Evolutionary conservation across 2,329 filamentous ascomycete genomes (phyloP), one percentile per base, ranked within the genome.

Genomic region (Epichloe bromicola): DNA sequence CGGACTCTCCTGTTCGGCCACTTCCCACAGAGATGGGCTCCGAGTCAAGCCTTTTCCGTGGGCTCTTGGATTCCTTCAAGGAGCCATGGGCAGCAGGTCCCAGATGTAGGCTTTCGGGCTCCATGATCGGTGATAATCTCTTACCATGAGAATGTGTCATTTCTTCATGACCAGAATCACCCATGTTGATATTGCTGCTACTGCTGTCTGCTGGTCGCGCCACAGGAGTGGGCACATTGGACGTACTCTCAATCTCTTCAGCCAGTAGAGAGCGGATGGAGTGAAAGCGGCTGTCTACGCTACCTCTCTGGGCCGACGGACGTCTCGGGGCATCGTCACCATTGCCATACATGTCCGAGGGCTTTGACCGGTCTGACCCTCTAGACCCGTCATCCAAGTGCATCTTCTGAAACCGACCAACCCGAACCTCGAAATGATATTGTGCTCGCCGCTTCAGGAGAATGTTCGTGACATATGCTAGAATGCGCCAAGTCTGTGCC

Each of bases 401-500:
- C 17, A 59, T 50, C 46, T 66, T 69, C 38, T 67, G 61, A 36
- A 70, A 65, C 43, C 67, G 64, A 14, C 66, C 65, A 36, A 74
- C 64, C 1, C 79, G 71, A 20, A 63, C 59, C 48, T 80, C 70
- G 0, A 78, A 67, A 57, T 84, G 80, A 53, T 78, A 79, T 42
- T 78, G 72, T 1, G 75, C 78, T 30, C 80, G 71, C 33, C 73
- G 70, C 15, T 66, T 67, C 2, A 84, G 67, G 1, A 84, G 67
- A 12, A 81, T 62, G 19, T 69, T 65, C 56, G 80, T 73, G 10
- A 74, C 75, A 58, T 77, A 82, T 0, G 74, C 73, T 19, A 84
- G 60, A 12, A 83, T 71, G 33, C 79, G 74, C 80, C 80, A 84
- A 1, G 79, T 81, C 59, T 84, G 80, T 5, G 80, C 78, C 0